These are phyloP conservation scores for Keithomyces neogunnii DNA, from an alignment of 2,329 filamentous ascomycete species.

Conservation along the genomic window DNA sequence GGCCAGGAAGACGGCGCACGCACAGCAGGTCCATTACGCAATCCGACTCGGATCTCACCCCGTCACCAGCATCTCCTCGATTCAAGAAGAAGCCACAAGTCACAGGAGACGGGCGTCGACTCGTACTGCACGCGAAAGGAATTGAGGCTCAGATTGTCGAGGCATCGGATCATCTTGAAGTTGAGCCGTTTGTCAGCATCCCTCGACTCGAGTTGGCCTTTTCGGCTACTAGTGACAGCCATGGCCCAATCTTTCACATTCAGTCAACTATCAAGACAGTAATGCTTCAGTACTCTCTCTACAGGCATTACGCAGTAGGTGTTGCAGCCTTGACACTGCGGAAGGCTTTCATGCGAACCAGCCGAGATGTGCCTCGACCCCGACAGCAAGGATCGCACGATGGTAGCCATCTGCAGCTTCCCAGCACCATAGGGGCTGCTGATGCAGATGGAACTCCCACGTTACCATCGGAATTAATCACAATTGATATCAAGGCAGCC, in stretches of 20 bases:
- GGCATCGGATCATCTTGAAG: slow-evolving; percentile 72
- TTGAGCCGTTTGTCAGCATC: slow-evolving; percentile 76
- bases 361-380: slow-evolving; percentile 28
- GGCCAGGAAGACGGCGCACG: slow-evolving; percentile 56
- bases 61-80: slow-evolving; percentile 28
- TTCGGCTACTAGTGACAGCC: slow-evolving; percentile 74
- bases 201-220: slow-evolving; percentile 83
- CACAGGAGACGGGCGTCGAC: slow-evolving; percentile 67
- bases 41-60: slow-evolving; percentile 54
- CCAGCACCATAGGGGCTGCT: slow-evolving; percentile 18
- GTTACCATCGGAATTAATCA: slow-evolving; percentile 56
- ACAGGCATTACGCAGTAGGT: slow-evolving; percentile 82
- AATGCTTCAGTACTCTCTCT: slow-evolving; percentile 82
- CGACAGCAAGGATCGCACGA: slow-evolving; percentile 22
- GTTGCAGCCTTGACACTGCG: slow-evolving; percentile 70
- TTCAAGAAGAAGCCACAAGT: slow-evolving; percentile 43
- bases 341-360: slow-evolving; percentile 55
- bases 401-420: slow-evolving; percentile 23
- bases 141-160: slow-evolving; percentile 90
- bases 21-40: slow-evolving; percentile 64
- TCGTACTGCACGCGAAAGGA: slow-evolving; percentile 73
- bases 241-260: slow-evolving; percentile 81
- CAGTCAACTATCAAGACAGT: slow-evolving; percentile 74
- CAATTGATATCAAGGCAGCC: slow-evolving; percentile 71
- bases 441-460: slow-evolving; percentile 25